Conservation (phyloP, 768 basidiomycete species). For the Boletus pseudo-olivaceus region DNA sequence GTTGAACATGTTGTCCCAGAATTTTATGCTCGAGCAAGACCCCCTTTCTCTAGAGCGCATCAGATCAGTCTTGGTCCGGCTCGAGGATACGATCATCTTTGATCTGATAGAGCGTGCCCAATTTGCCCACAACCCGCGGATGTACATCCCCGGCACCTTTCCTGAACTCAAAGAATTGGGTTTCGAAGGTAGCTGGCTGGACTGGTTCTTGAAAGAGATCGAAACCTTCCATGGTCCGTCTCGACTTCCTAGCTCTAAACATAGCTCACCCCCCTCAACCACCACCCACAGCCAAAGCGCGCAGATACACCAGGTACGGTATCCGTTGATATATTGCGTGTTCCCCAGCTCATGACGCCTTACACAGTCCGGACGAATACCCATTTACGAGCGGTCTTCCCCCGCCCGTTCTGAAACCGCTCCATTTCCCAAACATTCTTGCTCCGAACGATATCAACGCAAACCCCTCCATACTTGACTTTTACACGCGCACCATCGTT, state of each 20-base stretch:
- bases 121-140: constrained; percentile 88
- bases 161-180: constrained; percentile 68
- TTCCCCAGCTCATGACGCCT: not conserved
- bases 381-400: constrained; percentile 88
- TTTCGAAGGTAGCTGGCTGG: constrained; percentile 87
- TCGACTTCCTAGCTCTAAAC: not conserved
- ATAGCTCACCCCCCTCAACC: not conserved
- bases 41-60: constrained; percentile 89
- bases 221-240: constrained; percentile 90
- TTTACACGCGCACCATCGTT: constrained; percentile 86
- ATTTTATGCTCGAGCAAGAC: constrained; percentile 66
- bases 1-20: constrained; percentile 57
- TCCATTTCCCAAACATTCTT: constrained; percentile 73
- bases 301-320: constrained; percentile 85
- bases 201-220: constrained; percentile 96
- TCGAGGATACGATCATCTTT: constrained; percentile 99
- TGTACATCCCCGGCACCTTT: constrained; percentile 81
- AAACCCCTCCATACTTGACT: constrained; percentile 81
- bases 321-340: not conserved
- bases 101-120: constrained; percentile 95
- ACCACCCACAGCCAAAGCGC: constrained; percentile 73
- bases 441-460: constrained; percentile 79
- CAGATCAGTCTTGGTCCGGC: constrained; percentile 76
- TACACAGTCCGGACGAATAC: constrained; percentile 91
- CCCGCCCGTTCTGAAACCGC: constrained; percentile 69